Evolutionary conservation across 1,284 basidiomycete genomes (phyloP).

Genomic region (Ceratobasidium sp.): DNA sequence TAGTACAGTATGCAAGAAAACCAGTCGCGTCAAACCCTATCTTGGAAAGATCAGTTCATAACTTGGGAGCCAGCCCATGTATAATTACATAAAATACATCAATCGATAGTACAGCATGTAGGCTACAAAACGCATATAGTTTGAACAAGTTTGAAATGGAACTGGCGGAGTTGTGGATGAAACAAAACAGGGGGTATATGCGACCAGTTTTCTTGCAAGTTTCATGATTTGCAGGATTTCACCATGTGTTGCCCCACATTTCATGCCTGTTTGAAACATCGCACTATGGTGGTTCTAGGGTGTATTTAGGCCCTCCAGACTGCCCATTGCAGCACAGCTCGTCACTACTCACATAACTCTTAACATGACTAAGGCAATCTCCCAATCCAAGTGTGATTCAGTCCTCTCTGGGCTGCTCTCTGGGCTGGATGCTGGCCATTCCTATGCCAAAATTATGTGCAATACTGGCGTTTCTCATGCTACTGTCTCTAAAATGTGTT

Average conservation of each 20-base stretch:
- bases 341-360: not conserved
- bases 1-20: too few species aligned
- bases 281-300: too few species aligned
- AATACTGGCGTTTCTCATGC: not conserved
- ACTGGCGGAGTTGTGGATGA: not conserved
- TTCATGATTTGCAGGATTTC: too few species aligned
- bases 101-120: not conserved
- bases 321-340: not conserved
- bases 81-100: not conserved
- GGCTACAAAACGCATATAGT: not conserved
- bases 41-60: not conserved
- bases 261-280: too few species aligned
- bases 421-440: conserved; percentile 1
- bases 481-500: not conserved
- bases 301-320: not conserved
- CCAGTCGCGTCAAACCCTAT: too few species aligned
- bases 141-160: not conserved
- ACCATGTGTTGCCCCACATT: not conserved
- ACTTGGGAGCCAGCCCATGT: not conserved
- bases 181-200: not conserved
- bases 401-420: not conserved
- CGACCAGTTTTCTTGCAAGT: conserved; percentile 5
- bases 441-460: not conserved
- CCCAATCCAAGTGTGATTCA: not conserved
- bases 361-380: not conserved